Base-by-base conservation (phyloP, 192 early-diverging fungal genomes). In the Coemansia sp. region DNA sequence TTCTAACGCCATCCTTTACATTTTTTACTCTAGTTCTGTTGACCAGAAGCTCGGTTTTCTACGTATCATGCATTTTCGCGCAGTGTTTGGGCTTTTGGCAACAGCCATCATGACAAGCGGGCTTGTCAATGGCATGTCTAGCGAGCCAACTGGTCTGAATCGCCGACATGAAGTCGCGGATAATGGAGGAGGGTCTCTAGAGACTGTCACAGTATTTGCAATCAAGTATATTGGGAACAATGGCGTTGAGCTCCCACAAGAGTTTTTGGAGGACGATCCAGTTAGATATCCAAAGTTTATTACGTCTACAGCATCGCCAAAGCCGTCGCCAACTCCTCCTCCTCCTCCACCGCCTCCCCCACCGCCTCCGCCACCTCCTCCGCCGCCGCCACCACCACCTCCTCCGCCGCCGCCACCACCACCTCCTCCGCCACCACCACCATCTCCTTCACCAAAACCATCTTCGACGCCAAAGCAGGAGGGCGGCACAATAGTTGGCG, bases 21-120 rank as follows among this genome's bases (percentile, higher is more conserved):
- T 5, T n/a, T 55, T 54, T 19, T 53, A 53, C 27, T 12, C 53
- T 55, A 24, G 26, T 38, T 63, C 68, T 70, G 68, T 70, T 70
- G 68, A 70, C 53, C 68, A 59, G 68, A 63, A 18, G n/a, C n/a
- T n/a, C n/a, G n/a, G n/a, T 15, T 60, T 19, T 4, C 27, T 37
- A 48, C 34, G 17, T 12, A 27, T 36, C 24, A 34, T 46, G 34
- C 40, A 42, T 32, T 58, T 42, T 43, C 29, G 12, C 24, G 50
- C 37, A 19, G 15, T 18, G 12, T 27, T 27, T 9, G 11, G 15
- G 9, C 26, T 36, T 42, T 35, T 38, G 14, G 14, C 40, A n/a
- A 12, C 44, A 12, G 17, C 15, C 15, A 18, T 14, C 37, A 32
- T 32, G n/a, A 52, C 21, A 52, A 34, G 44, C 22, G 32, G 38